Evolutionary conservation across 2,329 filamentous ascomycete genomes (phyloP), one percentile per base, ranked within the genome.

Genomic region (Diaporthe vexans): DNA sequence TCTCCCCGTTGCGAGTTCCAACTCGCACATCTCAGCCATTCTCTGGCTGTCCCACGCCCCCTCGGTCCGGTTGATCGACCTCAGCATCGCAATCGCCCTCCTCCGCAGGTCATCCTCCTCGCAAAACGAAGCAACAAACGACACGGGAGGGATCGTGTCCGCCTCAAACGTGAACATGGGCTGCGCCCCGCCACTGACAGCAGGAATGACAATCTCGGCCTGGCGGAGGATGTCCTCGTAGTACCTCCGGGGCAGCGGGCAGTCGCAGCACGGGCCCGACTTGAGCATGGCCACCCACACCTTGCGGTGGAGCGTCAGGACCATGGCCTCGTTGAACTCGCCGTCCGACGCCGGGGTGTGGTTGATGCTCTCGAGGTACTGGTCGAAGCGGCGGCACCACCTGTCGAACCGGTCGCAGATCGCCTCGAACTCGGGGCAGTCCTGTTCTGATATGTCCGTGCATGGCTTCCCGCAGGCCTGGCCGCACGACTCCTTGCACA

Each of bases 271-370:
- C 11, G 61, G 61, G 3, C 40, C 26, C 17, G 48, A 26, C 26
- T 65, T 51, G 9, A 65, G 17, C 43, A 65, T 10, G 1, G 61
- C 61, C 43, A 33, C 5, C 40, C 40, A 65, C 26, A 65, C 24
- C 43, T 65, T 29, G 26, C 40, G 26, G 26, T 65, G 61, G 6
- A 65, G 61, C 10, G 61, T 48, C 61, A 65, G 29, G 10, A 65
- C 21, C 61, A 65, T 65, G 9, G 61, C 61, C 61, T 65, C 61
- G 26, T 65, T 65, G 43, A 65, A 65, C 43, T 65, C 61, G 26
- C 17, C 61, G 19, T 51, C 61, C 2, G 61, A 51, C 26, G 40
- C 61, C 9, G 61, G 61, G 19, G 43, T 65, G 26, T 65, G 43
- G 17, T 65, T 65, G 61, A 51, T 48, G 26, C 61, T 65, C 43